Conservation (phyloP, 306 rosid species). For the Sophora flavescens region DNA sequence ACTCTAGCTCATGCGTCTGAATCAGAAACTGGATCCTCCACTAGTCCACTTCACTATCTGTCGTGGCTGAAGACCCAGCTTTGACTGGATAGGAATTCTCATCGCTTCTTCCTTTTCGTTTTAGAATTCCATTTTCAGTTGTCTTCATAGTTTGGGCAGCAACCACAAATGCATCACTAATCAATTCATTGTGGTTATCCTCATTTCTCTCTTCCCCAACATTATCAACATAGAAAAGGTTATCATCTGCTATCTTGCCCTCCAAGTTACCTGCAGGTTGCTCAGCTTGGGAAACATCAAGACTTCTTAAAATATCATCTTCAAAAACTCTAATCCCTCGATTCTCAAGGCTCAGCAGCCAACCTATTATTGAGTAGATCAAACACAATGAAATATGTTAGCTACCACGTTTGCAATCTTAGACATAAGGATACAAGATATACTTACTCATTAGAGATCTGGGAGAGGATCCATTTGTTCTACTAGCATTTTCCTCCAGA, state of each 20-base stretch:
- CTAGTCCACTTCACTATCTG: no score
- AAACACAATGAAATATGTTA: slow-evolving; percentile 41
- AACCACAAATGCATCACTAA: slow-evolving; percentile 59
- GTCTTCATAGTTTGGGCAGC: slow-evolving; percentile 67
- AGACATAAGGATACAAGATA: slow-evolving; percentile 15
- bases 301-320: slow-evolving; percentile 52
- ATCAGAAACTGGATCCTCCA: slow-evolving; percentile 66
- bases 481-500: slow-evolving; percentile 56
- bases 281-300: slow-evolving; percentile 43
- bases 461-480: slow-evolving; percentile 59
- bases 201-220: slow-evolving; percentile 51
- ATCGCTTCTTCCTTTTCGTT: slow-evolving; percentile 56
- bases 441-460: slow-evolving; percentile 67
- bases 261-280: slow-evolving; percentile 46
- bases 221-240: slow-evolving; percentile 66
- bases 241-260: slow-evolving; percentile 55
- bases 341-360: slow-evolving; percentile 74
- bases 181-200: slow-evolving; percentile 48
- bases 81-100: slow-evolving; percentile 39
- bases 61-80: slow-evolving; percentile 43
- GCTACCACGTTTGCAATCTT: slow-evolving; percentile 27
- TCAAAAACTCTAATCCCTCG: slow-evolving; percentile 70
- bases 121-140: slow-evolving; percentile 48
- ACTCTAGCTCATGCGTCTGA: slow-evolving; percentile 53
- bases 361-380: slow-evolving; percentile 60